Base-by-base conservation (phyloP, 2,329 filamentous ascomycete species). In the Camptophora hylomeconis region DNA sequence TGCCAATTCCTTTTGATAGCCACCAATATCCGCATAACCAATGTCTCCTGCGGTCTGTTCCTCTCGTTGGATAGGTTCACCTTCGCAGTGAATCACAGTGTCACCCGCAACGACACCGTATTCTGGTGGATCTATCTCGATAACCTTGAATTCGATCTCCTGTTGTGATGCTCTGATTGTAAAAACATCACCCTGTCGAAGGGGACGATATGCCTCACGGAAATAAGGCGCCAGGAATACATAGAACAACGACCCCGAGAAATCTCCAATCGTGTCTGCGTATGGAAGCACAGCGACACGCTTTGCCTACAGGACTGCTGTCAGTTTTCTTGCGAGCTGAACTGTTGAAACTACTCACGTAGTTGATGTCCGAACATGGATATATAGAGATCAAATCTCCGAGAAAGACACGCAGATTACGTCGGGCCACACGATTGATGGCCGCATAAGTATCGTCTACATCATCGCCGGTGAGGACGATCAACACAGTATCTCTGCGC, bases 191-290 rank as follows among this genome's bases (percentile, higher is more conserved):
- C 89, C 89, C 69, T 95, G 89, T 55, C 86, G 79, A 38, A 98
- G 84, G 32, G 89, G 89, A 55, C 89, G 74, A 69, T 98, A 98
- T 41, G 89, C 87, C 69, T 98, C 89, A 50, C 87, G 83, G 78
- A 98, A 98, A 67, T 98, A 98, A 50, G 89, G 89, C 36, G 89
- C 89, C 44, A 98, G 84, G 75, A 92, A 98, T 49, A 95, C 89
- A 52, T 98, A 89, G 63, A 98, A 98, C 40, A 98, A 75, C 24
- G 87, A 95, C 48, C 89, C 89, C 39, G 92, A 95, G 38, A 98
- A 73, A 50, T 89, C 89, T 66, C 98, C 89, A 48, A 98, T 78
- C 42, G 92, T 95, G 57, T 98, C 89, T 56, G 89, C 86, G 49
- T 98, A 95, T 38, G 89, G 89, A 25, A 98, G 80, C 36, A 98